Evolutionary conservation across 805 yeast species (phyloP).

Genomic region (Lachancea nothofagi): DNA sequence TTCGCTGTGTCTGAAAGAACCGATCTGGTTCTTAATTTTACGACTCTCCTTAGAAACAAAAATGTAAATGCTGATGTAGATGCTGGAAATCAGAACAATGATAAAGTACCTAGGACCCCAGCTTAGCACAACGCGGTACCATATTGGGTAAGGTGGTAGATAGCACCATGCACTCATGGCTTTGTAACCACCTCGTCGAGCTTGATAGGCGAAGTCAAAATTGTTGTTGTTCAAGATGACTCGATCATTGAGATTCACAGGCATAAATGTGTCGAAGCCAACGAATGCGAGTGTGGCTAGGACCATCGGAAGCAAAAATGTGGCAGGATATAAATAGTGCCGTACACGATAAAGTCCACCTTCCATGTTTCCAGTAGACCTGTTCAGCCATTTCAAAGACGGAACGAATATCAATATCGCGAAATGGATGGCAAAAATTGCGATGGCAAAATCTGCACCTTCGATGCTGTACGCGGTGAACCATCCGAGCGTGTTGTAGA

Average conservation of each 20-base stretch:
- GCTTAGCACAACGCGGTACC: conserved; percentile 67
- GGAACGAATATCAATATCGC: conserved; percentile 68
- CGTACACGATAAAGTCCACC: conserved; percentile 69
- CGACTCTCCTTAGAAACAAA: conserved; percentile 63
- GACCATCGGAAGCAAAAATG: conserved; percentile 56
- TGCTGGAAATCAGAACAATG: conserved; percentile 52
- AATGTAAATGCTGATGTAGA: conserved; percentile 66
- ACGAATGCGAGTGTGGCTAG: conserved; percentile 72
- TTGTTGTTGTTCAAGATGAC: conserved; percentile 25
- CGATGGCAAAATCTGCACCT: conserved; percentile 81
- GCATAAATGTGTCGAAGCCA: conserved; percentile 22
- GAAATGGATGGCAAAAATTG: conserved; percentile 79
- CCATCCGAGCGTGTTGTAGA: conserved; percentile 69
- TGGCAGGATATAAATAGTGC: conserved; percentile 49
- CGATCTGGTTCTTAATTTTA: conserved; percentile 38
- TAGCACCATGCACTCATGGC: conserved; percentile 74
- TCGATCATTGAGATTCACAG: conserved; percentile 16
- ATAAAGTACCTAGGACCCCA: conserved; percentile 80
- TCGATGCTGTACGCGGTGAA: conserved; percentile 75
- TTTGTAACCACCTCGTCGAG: conserved; percentile 45
- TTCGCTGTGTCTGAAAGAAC: conserved; percentile 22
- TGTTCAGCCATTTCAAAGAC: conserved; percentile 38
- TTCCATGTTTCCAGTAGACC: conserved; percentile 43
- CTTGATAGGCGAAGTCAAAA: conserved; percentile 18
- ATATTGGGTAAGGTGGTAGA: conserved; percentile 62